A percentile compares a stretch with the other conserved stretches of the same genome.
Evolutionary conservation across 352 stramenopile species (phyloP).

Genomic region (Saprolegnia diclina): DNA sequence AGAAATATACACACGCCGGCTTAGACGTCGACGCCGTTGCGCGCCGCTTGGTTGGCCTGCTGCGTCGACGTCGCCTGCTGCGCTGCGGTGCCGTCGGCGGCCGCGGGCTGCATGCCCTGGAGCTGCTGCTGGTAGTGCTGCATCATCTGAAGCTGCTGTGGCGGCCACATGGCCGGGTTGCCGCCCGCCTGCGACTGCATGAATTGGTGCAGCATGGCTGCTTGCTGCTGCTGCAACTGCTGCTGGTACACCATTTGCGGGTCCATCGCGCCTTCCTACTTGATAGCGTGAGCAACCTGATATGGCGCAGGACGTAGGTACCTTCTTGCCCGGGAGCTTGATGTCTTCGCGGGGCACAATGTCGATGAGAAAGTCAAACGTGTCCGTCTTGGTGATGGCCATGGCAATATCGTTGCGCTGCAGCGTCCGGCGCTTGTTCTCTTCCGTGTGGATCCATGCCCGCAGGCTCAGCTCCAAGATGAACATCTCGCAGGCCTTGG

Average conservation of each 20-base stretch:
- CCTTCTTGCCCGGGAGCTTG: slow-evolving; percentile 78
- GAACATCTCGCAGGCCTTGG: slow-evolving; percentile 94
- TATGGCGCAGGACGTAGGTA: slow-evolving; percentile 13
- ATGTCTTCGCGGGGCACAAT: slow-evolving; percentile 86
- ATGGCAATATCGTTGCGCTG: slow-evolving; percentile 88
- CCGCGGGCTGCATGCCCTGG: slow-evolving; percentile 33
- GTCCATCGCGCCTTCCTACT: slow-evolving; percentile 49
- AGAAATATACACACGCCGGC: slow-evolving; percentile 1
- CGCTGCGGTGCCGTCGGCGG: not conserved
- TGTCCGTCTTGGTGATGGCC: slow-evolving; percentile 87
- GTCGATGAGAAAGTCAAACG: slow-evolving; percentile 91
- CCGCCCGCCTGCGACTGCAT: slow-evolving; percentile 60
- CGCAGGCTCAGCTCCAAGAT: slow-evolving; percentile 87
- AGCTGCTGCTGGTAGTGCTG: slow-evolving; percentile 86
- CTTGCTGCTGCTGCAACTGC: slow-evolving; percentile 82
- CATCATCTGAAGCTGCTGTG: slow-evolving; percentile 79
- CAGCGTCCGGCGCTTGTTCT: slow-evolving; percentile 90
- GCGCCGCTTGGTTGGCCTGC: slow-evolving; percentile 5
- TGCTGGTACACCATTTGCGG: slow-evolving; percentile 80
- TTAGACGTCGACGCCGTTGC: slow-evolving; percentile 24
- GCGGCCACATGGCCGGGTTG: slow-evolving; percentile 67
- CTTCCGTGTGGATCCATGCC: slow-evolving; percentile 87
- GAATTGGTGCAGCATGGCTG: slow-evolving; percentile 82
- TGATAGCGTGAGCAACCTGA: not conserved
- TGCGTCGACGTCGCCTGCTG: slow-evolving; percentile 9